Evolutionary conservation across 1,284 basidiomycete species (phyloP).

Genomic region (Entoloma clypeatum): DNA sequence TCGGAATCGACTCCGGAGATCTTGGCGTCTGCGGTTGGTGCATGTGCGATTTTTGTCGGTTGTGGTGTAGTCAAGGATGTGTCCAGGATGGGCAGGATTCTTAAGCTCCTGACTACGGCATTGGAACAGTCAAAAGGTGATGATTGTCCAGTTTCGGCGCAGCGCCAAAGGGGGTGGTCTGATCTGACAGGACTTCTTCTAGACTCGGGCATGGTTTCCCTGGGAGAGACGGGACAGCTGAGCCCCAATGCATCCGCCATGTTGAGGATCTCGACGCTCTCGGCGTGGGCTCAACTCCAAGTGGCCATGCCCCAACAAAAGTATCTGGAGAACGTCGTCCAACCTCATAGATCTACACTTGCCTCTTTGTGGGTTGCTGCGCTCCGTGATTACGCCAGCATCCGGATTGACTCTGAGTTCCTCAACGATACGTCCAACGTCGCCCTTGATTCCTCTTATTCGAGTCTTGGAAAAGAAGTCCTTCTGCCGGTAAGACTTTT

Average conservation of each 20-base stretch:
- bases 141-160: conserved; percentile 2
- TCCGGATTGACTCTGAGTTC: conserved; percentile 86
- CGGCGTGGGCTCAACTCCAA: conserved; percentile 95
- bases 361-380: conserved; percentile 87
- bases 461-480: conserved; percentile 86
- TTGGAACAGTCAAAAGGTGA: conserved; percentile 86
- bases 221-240: conserved; percentile 85
- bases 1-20: conserved; percentile 96
- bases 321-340: conserved; percentile 82
- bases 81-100: conserved; percentile 87
- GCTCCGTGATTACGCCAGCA: conserved; percentile 88
- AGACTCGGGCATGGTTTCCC: conserved; percentile 81
- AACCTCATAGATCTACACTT: conserved; percentile 75
- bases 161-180: too few relatives aligned
- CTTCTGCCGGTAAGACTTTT: conserved; percentile 69
- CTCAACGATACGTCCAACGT: conserved; percentile 66
- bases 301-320: conserved; percentile 71
- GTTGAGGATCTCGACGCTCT: conserved; percentile 89
- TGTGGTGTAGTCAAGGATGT: conserved; percentile 95
- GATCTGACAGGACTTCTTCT: conserved; percentile 16
- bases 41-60: conserved; percentile 94
- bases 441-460: conserved; percentile 78
- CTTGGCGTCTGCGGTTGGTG: conserved; percentile 85
- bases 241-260: conserved; percentile 94
- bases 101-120: conserved; percentile 85